phyloP scores from a whole-genome alignment of 2,329 filamentous ascomycete genomes.

The Lecanicillium sp. region DNA sequence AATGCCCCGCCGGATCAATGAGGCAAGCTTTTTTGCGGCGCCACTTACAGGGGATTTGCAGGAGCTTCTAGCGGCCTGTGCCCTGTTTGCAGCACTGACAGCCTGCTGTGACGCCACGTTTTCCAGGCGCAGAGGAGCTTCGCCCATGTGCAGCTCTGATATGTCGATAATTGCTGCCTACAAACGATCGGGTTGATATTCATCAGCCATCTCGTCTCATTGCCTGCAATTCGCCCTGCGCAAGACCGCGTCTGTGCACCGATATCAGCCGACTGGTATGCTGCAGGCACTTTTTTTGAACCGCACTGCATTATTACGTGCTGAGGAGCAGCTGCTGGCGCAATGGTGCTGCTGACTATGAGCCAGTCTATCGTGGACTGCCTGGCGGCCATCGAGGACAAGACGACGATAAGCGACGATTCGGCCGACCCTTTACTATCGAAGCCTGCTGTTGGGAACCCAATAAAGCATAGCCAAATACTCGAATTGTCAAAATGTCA shows the following conservation, averaged over 20 bases:
- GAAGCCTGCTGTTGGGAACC: conserved; percentile 51
- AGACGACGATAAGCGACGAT: conserved; percentile 6
- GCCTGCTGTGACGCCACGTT: not conserved
- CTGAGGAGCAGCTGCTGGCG: not conserved
- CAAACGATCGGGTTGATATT: not conserved
- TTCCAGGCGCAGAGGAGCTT: too few species aligned
- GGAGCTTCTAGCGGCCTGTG: too few species aligned
- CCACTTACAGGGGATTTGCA: not conserved
- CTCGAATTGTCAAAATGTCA: conserved; percentile 54
- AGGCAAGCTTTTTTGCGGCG: not conserved
- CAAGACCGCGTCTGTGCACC: too few species aligned
- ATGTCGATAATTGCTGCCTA: conserved; percentile 1
- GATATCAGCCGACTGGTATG: too few species aligned
- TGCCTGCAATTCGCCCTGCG: too few species aligned
- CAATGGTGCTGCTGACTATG: conserved; percentile 75
- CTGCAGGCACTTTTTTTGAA: conserved; percentile 3
- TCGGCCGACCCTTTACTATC: conserved; percentile 43
- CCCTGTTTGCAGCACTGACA: not conserved
- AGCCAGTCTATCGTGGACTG: conserved; percentile 62
- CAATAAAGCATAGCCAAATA: conserved; percentile 66
- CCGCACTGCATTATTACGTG: not conserved
- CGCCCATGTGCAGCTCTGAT: not conserved
- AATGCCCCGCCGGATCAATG: too few species aligned
- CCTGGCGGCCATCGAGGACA: conserved; percentile 32
- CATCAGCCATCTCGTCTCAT: not conserved